A percentile compares a stretch with the other conserved stretches of the same genome.
These are phyloP conservation scores for Solanum stenotomum DNA, from an alignment of 257 asterid species.

Conservation along the genomic window DNA sequence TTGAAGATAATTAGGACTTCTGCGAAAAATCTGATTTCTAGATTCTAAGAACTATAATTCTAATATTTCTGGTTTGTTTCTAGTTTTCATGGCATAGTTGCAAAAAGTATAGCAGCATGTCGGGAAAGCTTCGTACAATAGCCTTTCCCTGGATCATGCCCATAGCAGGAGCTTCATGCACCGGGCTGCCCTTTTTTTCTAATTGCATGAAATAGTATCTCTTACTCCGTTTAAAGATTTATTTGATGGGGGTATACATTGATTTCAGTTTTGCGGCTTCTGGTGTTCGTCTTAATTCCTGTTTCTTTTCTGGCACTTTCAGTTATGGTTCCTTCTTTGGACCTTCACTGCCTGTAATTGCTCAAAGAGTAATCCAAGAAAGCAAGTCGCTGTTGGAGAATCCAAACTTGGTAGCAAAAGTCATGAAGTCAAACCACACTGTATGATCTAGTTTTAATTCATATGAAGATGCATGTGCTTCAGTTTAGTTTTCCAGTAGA, in stretches of 20 bases:
- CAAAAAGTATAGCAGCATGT: not conserved
- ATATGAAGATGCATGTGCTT: not conserved
- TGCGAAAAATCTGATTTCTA: not conserved
- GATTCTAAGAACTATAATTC: not conserved
- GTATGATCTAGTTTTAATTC: conserved; percentile 22
- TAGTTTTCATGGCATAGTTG: not conserved
- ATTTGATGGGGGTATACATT: not conserved
- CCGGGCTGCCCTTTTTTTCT: not conserved
- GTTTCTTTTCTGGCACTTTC: conserved; percentile 12
- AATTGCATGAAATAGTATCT: not conserved
- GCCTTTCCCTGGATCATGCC: not conserved
- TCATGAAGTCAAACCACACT: conserved; percentile 22
- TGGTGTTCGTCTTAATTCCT: not conserved
- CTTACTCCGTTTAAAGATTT: not conserved
- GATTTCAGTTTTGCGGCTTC: not conserved
- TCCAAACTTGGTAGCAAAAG: conserved; percentile 60
- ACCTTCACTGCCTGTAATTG: conserved; percentile 83
- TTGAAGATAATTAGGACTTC: not conserved
- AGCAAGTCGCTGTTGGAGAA: conserved; percentile 87
- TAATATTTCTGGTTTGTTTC: not conserved
- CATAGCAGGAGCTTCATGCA: not conserved
- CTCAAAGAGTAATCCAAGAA: conserved; percentile 92
- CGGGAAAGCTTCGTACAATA: not conserved
- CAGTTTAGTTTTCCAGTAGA: not conserved
- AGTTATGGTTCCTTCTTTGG: conserved; percentile 97